Evolutionary conservation across 345 rosid genomes (phyloP), one percentile per base, ranked within the genome.

Genomic region (Durio zibethinus): DNA sequence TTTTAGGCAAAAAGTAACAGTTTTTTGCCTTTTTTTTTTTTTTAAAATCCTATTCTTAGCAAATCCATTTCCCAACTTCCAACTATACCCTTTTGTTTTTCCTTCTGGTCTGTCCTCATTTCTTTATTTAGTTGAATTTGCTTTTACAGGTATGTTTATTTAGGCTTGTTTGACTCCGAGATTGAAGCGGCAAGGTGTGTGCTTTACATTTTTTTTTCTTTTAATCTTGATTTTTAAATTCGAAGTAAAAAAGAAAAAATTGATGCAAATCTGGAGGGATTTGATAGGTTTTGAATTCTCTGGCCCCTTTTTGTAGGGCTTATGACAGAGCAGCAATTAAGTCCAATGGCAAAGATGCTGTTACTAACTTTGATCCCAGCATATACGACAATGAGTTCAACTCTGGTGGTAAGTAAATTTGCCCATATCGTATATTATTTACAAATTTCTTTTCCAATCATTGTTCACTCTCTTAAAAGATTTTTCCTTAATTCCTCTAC

Each of bases 151-250:
- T 90, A 96, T 73, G 99, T 96, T 36, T 96, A 96, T 71, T 73
- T 96, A 83, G 99, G 99, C 8, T 85, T 96, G 78, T 96, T 96
- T 73, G 99, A 96, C 77, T 89, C 95, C 48, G 99, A 96, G 86
- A 77, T 91, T 20, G 99, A 96, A 70, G 98, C 99, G 11, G 99
- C 97, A 59, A 90, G 97, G 98, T 96, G 16, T 1, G 78, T 59
- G 56, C 23, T 38, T 68, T 53, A 43, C 25, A 0, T n/a, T 18
- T 56, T 21, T 25, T 43, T 38, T 52, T n/a, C 31, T 61, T 35
- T 73, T 8, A 4, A 47, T 40, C 33, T 65, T 10, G 50, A 47
- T 10, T 38, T 15, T 54, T 18, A 42, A 48, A 45, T 33, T 53
- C 7, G 0, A 53, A 57, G 29, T 20, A 53, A 18, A 9, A 20